Base-by-base conservation (phyloP, 2,329 filamentous ascomycete species). In the Periconia sp. region DNA sequence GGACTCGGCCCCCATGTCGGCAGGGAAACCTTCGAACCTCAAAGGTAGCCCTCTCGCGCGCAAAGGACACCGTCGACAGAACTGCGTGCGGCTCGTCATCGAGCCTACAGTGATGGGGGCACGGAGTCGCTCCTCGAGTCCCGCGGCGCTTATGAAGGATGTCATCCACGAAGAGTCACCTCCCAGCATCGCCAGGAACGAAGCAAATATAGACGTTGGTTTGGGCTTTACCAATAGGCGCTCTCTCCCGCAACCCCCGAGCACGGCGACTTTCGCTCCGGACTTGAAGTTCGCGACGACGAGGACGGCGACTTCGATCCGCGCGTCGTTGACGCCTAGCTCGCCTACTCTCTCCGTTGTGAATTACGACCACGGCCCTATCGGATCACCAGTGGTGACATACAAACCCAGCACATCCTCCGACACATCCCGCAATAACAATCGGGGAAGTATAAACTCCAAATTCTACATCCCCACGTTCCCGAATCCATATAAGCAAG, bases 401-500 rank as follows among this genome's bases (percentile, higher is more conserved):
- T 54, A 44, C 2, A 52, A 55, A 3, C 46, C 54, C 8, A 54
- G 58, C 15, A 41, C 55, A 9, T 43, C 60, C 15, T 52, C 57
- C 2, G 50, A 56, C 6, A 44, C 57, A 1, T 56, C 56, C 10
- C 53, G 52, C 5, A 54, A 63, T n/a, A 55, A 55, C 6, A 58
- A 65, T 20, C 61, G 64, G 9, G 14, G 67, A 23, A 73, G 69
- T 43, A 61, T 49, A 6, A 58, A 62, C 10, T 70, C 68, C 11
- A 50, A 68, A 2, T 69, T 74, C 57, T 73, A 62, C 47, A 72
- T 77, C 43, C 71, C 73, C 2, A 68, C 52, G 3, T 74, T 78
- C 78, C 89, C 92, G 74, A 96, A 79, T 8, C 87, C 85, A 75
- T 96, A 92, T 77, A 91, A 96, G 70, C 85, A 91, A 10, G 88